phyloP scores from a whole-genome alignment of 2,329 filamentous ascomycete genomes.

The Zelopaecilomyces penicillatus region DNA sequence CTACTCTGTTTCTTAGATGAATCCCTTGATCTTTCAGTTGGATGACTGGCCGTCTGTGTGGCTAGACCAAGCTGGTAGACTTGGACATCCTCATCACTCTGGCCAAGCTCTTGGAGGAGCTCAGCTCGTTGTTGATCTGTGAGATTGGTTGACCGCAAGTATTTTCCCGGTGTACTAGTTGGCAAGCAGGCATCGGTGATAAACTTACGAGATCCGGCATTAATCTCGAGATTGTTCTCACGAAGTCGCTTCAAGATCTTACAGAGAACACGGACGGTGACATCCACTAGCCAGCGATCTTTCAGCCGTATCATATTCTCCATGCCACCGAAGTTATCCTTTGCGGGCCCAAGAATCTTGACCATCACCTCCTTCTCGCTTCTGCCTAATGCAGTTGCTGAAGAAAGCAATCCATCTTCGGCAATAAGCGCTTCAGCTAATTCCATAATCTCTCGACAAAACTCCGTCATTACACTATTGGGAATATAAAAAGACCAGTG shows the following conservation, averaged over 20 bases:
- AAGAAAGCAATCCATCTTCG: constrained; percentile 75
- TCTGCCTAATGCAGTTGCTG: constrained; percentile 39
- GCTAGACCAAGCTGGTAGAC: constrained; percentile 33
- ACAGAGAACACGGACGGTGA: constrained; percentile 71
- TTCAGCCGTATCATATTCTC: constrained; percentile 85
- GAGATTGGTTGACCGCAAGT: constrained; percentile 67
- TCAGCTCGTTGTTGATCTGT: constrained; percentile 78
- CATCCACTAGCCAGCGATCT: constrained; percentile 75
- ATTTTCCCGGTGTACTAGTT: constrained; percentile 44
- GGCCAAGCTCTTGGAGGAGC: constrained; percentile 55
- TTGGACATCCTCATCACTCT: constrained; percentile 48
- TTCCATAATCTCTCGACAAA: constrained; percentile 92
- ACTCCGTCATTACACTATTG: constrained; percentile 75
- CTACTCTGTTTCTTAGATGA: constrained; percentile 48
- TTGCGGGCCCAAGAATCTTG: constrained; percentile 30
- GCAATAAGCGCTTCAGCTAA: constrained; percentile 80
- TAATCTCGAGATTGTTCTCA: constrained; percentile 65
- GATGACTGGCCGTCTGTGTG: constrained; percentile 14
- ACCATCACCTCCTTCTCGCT: constrained; percentile 32
- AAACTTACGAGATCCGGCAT: constrained; percentile 47
- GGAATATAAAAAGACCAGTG: constrained; percentile 71
- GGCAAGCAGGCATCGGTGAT: constrained; percentile 59
- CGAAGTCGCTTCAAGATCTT: constrained; percentile 79
- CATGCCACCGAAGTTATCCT: constrained; percentile 54
- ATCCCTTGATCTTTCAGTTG: constrained; percentile 19